A percentile compares a stretch with the other conserved stretches of the same genome.
phyloP scores from a whole-genome alignment of 23 red algal species.

The Cyanidiococcus yangmingshanensis region DNA sequence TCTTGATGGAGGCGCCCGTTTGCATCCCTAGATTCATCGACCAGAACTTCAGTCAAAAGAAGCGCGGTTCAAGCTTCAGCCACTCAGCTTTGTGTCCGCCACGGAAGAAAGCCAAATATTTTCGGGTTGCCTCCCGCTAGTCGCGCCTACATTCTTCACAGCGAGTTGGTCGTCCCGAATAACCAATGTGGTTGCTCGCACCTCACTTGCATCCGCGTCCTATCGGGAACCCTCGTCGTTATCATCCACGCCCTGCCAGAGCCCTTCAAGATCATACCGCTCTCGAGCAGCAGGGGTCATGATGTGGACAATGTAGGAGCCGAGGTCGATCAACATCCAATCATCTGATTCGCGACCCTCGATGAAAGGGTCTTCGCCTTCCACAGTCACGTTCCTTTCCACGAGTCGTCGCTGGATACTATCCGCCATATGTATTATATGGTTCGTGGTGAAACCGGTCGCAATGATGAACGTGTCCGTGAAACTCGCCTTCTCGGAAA shows the following conservation, averaged over 20 bases:
- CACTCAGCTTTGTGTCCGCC: too few relatives aligned
- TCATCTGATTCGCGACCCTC: slow-evolving; percentile 18
- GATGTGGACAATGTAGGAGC: slow-evolving; percentile 38
- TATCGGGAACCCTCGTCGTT: slow-evolving; percentile 8
- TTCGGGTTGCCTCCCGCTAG: too few relatives aligned
- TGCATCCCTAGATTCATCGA: too few relatives aligned
- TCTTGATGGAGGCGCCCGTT: too few relatives aligned
- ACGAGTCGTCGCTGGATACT: slow-evolving; percentile 18
- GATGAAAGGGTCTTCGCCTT: slow-evolving; percentile 23
- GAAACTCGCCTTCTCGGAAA: slow-evolving; percentile 30
- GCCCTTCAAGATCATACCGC: slow-evolving; percentile 29
- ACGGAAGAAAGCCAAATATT: too few relatives aligned
- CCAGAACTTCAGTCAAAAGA: too few relatives aligned
- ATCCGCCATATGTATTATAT: slow-evolving; percentile 35
- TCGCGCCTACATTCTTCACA: too few relatives aligned
- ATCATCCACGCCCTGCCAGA: slow-evolving; percentile 25
- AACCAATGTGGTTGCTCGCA: too few relatives aligned
- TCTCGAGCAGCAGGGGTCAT: slow-evolving; percentile 30
- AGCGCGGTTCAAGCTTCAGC: too few relatives aligned
- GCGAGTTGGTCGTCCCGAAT: too few relatives aligned
- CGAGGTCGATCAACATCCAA: slow-evolving; percentile 48
- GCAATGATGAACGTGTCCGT: slow-evolving; percentile 30
- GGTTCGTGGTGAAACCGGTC: slow-evolving; percentile 11
- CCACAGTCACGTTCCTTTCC: slow-evolving; percentile 16
- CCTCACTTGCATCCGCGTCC: too few relatives aligned